Base-by-base conservation (phyloP, 148 eudicot genomes). In the Nyssa sinensis region DNA sequence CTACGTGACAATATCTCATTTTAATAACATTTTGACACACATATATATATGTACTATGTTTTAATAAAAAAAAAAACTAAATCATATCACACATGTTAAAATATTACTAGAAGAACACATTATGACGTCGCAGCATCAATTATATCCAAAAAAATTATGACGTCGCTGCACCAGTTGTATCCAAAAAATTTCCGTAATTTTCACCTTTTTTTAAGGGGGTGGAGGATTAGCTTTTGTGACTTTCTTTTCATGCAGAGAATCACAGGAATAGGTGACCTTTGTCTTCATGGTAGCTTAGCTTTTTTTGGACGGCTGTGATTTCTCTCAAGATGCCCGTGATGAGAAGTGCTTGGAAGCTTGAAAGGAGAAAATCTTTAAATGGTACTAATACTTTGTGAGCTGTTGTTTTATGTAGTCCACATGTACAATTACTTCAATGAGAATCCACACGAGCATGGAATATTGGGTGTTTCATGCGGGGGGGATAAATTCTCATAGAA, bases 281-380 rank as follows among this genome's bases (percentile, higher is more conserved):
- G 6, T 59, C 24, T 53, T 51, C 41, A 74, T 74, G 34, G 25
- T 24, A 25, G n/a, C 32, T 53, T 68, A 33, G 37, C 35, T 23
- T 82, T 79, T 62, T 64, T 63, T 76, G 73, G 78, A 70, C 61
- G 72, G 77, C 78, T 68, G 67, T 74, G 35, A 64, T 59, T 73
- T 72, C 0, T 58, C 78, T 72, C 79, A 71, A 64, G 84, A 80
- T 53, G 28, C 77, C 83, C 87, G 87, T 87, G 90, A 78, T 39
- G 3, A 12, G 67, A 75, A 66, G 75, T 62, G 29, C 34, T 69
- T 58, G 72, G 63, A 49, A 77, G 81, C 31, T 69, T 72, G 34
- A 66, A 39, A 37, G n/a, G 9, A n/a, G n/a, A 33, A 64, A 53
- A 12, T 8, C 59, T 55, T 55, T 55, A 0, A 21, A 55, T 55